Evolutionary conservation across 352 stramenopile genomes (phyloP).

Genomic region (Phytophthora brassicae): DNA sequence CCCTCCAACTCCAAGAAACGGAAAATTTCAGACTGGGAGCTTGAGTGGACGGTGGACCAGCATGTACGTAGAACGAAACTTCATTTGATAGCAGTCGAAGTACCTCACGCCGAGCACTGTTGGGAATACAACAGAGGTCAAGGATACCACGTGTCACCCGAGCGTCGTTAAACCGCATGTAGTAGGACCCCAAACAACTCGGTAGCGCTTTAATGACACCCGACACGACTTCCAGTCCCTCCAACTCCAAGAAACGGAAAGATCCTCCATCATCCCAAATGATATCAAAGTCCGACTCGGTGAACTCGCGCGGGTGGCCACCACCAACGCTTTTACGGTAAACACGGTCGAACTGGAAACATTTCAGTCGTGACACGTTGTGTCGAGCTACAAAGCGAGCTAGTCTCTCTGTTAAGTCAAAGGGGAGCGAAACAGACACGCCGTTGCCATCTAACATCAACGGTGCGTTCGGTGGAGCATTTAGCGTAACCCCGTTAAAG

Average conservation of each 20-base stretch:
- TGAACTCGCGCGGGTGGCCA: slow-evolving; percentile 79
- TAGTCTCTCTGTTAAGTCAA: slow-evolving; percentile 82
- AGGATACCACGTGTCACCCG: slow-evolving; percentile 69
- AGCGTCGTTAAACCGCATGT: slow-evolving; percentile 80
- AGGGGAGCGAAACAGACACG: slow-evolving; percentile 80
- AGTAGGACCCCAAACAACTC: slow-evolving; percentile 68
- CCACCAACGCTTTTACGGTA: slow-evolving; percentile 76
- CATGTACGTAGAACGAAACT: slow-evolving; percentile 65
- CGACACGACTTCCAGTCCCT: slow-evolving; percentile 75
- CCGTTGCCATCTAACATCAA: slow-evolving; percentile 73
- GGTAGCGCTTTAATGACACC: slow-evolving; percentile 70
- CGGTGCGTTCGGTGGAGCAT: slow-evolving; percentile 57
- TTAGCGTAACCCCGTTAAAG: slow-evolving; percentile 66
- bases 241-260: slow-evolving; percentile 75
- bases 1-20: slow-evolving; percentile 79
- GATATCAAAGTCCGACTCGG: slow-evolving; percentile 84
- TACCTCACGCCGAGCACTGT: slow-evolving; percentile 58
- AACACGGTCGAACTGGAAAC: slow-evolving; percentile 85
- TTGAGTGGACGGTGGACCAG: slow-evolving; percentile 56
- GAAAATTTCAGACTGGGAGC: slow-evolving; percentile 62
- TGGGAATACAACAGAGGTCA: slow-evolving; percentile 64
- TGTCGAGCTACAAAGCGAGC: slow-evolving; percentile 81
- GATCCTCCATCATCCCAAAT: slow-evolving; percentile 76
- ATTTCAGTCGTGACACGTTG: slow-evolving; percentile 81
- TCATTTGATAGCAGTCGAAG: slow-evolving; percentile 82